These are phyloP conservation scores for Penicillium crystallinum DNA, from an alignment of 495 filamentous ascomycete species.

Conservation along the genomic window DNA sequence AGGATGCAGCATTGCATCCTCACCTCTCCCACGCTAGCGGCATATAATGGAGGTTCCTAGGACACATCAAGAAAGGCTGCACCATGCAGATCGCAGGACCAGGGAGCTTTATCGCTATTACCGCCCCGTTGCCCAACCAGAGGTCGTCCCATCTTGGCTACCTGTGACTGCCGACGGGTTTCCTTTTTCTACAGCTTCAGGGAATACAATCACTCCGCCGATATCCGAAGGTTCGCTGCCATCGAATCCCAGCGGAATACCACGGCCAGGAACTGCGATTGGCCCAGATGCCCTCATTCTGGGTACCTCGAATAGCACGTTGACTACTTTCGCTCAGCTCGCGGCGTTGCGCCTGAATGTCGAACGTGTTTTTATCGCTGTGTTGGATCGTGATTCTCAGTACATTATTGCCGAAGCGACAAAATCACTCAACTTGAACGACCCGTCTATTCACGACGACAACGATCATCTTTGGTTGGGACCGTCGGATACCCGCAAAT, in stretches of 20 bases:
- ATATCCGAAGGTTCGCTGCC: conserved; percentile 5
- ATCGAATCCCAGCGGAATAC: conserved; percentile 9
- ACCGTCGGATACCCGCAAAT: conserved; percentile 30
- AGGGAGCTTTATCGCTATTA: conserved; percentile 42
- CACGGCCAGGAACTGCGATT: conserved; percentile 11
- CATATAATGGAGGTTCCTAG: conserved; percentile 15
- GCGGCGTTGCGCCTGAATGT: conserved; percentile 41
- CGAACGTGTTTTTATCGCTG: conserved; percentile 34
- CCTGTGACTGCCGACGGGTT: conserved; percentile 5
- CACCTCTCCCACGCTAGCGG: background rate
- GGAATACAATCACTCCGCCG: conserved; percentile 6
- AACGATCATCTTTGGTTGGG: conserved; percentile 27
- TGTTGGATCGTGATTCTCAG: conserved; percentile 52
- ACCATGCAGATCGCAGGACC: conserved; percentile 24
- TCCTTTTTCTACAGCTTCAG: conserved; percentile 2
- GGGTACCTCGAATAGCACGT: conserved; percentile 46
- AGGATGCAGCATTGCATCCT: conserved; percentile 17
- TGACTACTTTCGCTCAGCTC: conserved; percentile 44
- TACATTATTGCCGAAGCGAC: conserved; percentile 51
- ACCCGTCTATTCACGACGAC: conserved; percentile 23
- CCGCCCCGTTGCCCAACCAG: conserved; percentile 19
- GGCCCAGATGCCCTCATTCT: conserved; percentile 18
- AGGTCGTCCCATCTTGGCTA: conserved; percentile 19
- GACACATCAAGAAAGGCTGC: conserved; percentile 4
- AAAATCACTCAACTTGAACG: conserved; percentile 37